A percentile compares a stretch with the other conserved stretches of the same genome.
Evolutionary conservation across 441 rosid genomes (phyloP).

Genomic region (Jatropha multifida): DNA sequence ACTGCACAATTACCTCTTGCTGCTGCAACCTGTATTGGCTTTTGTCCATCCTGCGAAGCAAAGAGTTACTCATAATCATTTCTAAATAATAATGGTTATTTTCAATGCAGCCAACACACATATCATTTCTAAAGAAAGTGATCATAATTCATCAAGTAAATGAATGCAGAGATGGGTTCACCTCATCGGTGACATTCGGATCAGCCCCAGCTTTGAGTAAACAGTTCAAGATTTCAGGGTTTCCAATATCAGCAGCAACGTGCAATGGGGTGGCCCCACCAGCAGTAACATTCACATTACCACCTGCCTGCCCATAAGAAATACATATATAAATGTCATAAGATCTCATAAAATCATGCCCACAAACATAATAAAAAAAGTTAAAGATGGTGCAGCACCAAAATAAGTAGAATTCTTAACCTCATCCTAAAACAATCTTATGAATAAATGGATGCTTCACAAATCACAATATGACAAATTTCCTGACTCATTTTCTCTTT

Average conservation of each 20-base stretch:
- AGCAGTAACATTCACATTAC: constrained; percentile 68
- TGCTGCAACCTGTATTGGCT: constrained; percentile 85
- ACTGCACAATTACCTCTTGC: constrained; percentile 59
- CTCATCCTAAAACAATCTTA: neutral
- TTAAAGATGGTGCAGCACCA: neutral
- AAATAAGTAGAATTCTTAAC: neutral
- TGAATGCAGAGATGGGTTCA: constrained; percentile 26
- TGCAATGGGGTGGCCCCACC: constrained; percentile 96
- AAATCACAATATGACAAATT: too few relatives aligned
- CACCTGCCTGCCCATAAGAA: constrained; percentile 68
- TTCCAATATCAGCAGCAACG: constrained; percentile 82
- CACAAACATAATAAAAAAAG: neutral
- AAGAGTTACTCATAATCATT: neutral
- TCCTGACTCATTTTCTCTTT: neutral
- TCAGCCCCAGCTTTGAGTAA: constrained; percentile 85
- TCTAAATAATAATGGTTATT: neutral
- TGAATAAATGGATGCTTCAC: too few relatives aligned
- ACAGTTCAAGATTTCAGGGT: constrained; percentile 60
- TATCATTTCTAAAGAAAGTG: neutral
- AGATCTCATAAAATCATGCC: neutral
- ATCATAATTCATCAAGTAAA: constrained; percentile 5
- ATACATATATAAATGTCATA: neutral
- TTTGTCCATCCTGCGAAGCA: constrained; percentile 67
- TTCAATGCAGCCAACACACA: neutral
- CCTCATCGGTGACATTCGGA: constrained; percentile 77